Evolutionary conservation across 1,284 basidiomycete genomes (phyloP).

Genomic region (Sutorius eximius): DNA sequence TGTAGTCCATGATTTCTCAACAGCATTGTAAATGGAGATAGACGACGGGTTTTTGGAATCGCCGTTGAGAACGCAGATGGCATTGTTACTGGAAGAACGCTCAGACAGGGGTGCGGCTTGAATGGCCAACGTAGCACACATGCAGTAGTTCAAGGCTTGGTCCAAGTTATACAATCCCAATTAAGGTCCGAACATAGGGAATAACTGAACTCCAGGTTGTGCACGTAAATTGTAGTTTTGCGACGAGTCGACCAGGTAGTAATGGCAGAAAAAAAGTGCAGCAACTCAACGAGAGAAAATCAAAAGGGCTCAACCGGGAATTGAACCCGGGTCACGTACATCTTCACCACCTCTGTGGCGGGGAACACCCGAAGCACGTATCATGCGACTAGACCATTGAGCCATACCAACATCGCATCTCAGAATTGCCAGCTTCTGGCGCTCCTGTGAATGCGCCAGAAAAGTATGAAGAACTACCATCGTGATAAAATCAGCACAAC

Average conservation of each 20-base stretch:
- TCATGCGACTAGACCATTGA: slow-evolving; percentile 47
- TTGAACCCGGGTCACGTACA: slow-evolving; percentile 49
- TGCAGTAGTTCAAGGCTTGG: too few species aligned
- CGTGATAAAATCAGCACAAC: background rate
- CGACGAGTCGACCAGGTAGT: too few species aligned
- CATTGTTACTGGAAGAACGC: slow-evolving; percentile 57
- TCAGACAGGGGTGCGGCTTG: slow-evolving; percentile 1
- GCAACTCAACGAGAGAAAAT: too few species aligned
- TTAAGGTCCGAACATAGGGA: too few species aligned
- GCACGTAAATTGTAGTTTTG: too few species aligned
- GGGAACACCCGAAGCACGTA: slow-evolving; percentile 38
- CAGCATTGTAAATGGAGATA: slow-evolving; percentile 69
- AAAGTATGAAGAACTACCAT: background rate
- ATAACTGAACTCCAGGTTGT: too few species aligned
- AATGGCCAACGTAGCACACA: background rate
- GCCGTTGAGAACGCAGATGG: slow-evolving; percentile 78
- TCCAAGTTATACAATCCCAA: too few species aligned
- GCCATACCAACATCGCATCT: slow-evolving; percentile 17
- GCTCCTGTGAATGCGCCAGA: background rate
- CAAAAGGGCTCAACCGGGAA: slow-evolving; percentile 43
- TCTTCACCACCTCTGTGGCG: slow-evolving; percentile 22
- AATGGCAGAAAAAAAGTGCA: too few species aligned
- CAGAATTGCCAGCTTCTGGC: background rate
- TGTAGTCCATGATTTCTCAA: slow-evolving; percentile 62
- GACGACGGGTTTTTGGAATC: slow-evolving; percentile 64